Percentiles rank a stretch among this genome's conserved stretches.
phyloP scores from a whole-genome alignment of 169 alveolate genomes.

The Perkinsus chesapeaki region DNA sequence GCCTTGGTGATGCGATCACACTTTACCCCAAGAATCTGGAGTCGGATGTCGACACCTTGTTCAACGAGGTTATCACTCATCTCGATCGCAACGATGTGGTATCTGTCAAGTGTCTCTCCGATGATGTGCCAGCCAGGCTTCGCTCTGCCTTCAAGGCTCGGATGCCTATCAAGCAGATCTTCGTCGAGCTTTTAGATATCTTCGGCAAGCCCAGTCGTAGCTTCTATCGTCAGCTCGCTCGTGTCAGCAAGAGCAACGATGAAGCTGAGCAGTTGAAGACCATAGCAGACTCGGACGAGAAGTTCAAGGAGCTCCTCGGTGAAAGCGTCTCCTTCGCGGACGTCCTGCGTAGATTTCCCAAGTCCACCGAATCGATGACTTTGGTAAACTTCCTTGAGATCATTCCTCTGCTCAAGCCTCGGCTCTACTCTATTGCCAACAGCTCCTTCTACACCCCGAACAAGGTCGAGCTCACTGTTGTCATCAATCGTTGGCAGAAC shows the following conservation, averaged over 20 bases:
- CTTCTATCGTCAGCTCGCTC: slow-evolving; percentile 21
- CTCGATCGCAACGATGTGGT: background rate
- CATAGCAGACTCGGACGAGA: slow-evolving; percentile 24
- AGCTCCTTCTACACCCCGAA: background rate
- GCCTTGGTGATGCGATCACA: slow-evolving; percentile 32
- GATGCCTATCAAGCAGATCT: slow-evolving; percentile 28
- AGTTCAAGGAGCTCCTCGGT: slow-evolving; percentile 10
- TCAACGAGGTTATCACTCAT: background rate
- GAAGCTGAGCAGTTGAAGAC: slow-evolving; percentile 19
- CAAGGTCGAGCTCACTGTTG: slow-evolving; percentile 2
- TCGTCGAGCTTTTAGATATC: slow-evolving; percentile 30
- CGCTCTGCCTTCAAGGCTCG: slow-evolving; percentile 13
- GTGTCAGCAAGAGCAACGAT: slow-evolving; percentile 16
- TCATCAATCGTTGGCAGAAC: background rate
- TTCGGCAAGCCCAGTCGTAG: slow-evolving; percentile 33
- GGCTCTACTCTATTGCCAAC: slow-evolving; percentile 37
- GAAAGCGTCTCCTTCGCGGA: slow-evolving; percentile 29
- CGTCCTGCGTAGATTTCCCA: slow-evolving; percentile 19
- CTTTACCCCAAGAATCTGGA: slow-evolving; percentile 26
- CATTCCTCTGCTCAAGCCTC: slow-evolving; percentile 30
- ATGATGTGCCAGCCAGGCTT: background rate
- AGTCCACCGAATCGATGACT: slow-evolving; percentile 16
- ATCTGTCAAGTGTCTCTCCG: background rate
- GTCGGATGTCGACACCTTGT: background rate
- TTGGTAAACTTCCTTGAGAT: slow-evolving; percentile 26